Evolutionary conservation across 352 stramenopile genomes (phyloP).

Genomic region (Phytophthora litchii): DNA sequence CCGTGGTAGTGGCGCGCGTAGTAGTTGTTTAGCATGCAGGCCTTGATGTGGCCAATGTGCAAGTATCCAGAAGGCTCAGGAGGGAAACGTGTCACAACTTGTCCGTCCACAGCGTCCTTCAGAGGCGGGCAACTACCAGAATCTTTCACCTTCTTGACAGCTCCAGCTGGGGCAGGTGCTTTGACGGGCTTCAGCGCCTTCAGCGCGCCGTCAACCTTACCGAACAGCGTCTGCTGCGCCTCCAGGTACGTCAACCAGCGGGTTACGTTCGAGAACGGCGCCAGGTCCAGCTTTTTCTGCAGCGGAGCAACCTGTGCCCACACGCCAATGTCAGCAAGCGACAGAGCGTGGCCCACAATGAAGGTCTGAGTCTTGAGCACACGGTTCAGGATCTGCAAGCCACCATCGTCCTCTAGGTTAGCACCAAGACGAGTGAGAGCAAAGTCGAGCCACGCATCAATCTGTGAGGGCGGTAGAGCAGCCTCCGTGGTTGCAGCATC

Average conservation of each 20-base stretch:
- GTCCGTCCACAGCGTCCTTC: conserved; percentile 93
- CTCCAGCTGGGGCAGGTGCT: conserved; percentile 11
- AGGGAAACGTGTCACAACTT: conserved; percentile 98
- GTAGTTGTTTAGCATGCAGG: conserved; percentile 99
- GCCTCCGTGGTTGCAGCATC: conserved; percentile 46
- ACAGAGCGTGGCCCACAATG: conserved; percentile 92
- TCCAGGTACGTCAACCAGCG: conserved; percentile 79
- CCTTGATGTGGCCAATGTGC: conserved; percentile 99
- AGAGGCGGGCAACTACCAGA: conserved; percentile 92
- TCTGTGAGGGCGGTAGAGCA: conserved; percentile 53
- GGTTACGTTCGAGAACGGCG: conserved; percentile 65
- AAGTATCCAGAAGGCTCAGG: conserved; percentile 99
- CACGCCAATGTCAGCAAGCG: conserved; percentile 96
- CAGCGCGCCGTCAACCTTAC: conserved; percentile 51
- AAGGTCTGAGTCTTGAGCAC: conserved; percentile 92
- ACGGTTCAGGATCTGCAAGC: conserved; percentile 88
- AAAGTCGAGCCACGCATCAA: conserved; percentile 96
- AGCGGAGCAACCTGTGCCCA: conserved; percentile 78
- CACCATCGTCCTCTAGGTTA: conserved; percentile 36
- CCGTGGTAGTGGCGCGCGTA: conserved; percentile 98
- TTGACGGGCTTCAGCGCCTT: conserved; percentile 53
- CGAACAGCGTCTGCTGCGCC: conserved; percentile 61
- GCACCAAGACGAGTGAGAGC: conserved; percentile 62
- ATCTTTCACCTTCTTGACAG: conserved; percentile 71
- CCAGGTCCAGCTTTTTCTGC: conserved; percentile 51